phyloP scores from a whole-genome alignment of 2,329 filamentous ascomycete species.

The Arthroderma uncinatum region DNA sequence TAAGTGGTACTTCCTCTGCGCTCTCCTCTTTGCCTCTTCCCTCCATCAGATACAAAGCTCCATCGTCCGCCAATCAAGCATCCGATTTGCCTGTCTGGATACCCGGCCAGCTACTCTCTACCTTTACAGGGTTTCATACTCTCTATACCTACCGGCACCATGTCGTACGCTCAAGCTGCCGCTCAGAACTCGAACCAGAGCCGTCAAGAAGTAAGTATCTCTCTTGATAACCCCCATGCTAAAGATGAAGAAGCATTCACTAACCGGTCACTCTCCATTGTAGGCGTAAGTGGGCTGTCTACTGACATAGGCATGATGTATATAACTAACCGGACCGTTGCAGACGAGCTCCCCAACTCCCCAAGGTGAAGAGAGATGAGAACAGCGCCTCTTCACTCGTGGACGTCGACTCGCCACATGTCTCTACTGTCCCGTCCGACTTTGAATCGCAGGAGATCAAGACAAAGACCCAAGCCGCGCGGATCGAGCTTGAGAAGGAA shows the following conservation, averaged over 20 bases:
- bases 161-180: slow-evolving; percentile 41
- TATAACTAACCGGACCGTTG: not conserved
- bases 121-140: too few relatives aligned
- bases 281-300: slow-evolving; percentile 29
- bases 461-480: slow-evolving; percentile 37
- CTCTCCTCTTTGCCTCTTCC: not conserved
- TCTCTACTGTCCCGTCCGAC: slow-evolving; percentile 32
- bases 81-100: not conserved
- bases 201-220: slow-evolving; percentile 35
- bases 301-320: not conserved
- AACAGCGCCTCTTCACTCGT: slow-evolving; percentile 30
- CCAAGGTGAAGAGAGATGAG: slow-evolving; percentile 30
- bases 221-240: too few relatives aligned
- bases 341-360: slow-evolving; percentile 34
- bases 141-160: slow-evolving; percentile 15
- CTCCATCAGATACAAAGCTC: not conserved
- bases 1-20: not conserved
- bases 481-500: slow-evolving; percentile 33
- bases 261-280: slow-evolving; percentile 12
- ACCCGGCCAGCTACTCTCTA: too few relatives aligned
- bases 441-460: slow-evolving; percentile 35
- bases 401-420: slow-evolving; percentile 39
- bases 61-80: not conserved
- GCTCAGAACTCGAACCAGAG: slow-evolving; percentile 38
- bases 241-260: too few relatives aligned